phyloP scores from a whole-genome alignment of 1,284 basidiomycete genomes.

The Rhizoctonia solani region DNA sequence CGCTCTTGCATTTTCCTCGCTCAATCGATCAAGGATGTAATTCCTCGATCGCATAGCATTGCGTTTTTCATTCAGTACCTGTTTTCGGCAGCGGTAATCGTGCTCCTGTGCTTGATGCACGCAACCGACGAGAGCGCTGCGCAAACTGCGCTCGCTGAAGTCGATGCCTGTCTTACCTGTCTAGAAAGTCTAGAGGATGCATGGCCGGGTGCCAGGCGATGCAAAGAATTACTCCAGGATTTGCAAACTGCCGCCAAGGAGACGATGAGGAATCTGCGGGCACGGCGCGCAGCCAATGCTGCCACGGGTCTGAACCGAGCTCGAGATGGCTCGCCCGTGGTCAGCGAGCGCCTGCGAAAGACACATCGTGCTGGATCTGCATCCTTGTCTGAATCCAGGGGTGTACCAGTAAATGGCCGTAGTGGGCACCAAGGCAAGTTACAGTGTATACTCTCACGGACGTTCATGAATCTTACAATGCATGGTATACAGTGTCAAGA shows the following conservation, averaged over 20 bases:
- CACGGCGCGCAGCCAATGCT: background rate
- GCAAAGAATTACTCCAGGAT: conserved; percentile 56
- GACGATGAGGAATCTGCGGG: conserved; percentile 21
- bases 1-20: conserved; percentile 82
- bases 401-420: background rate
- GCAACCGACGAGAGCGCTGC: conserved; percentile 69
- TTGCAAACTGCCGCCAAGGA: conserved; percentile 46
- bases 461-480: background rate
- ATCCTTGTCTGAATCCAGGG: conserved; percentile 19
- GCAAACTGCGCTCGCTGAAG: conserved; percentile 78
- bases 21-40: conserved; percentile 80
- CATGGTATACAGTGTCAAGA: conserved; percentile 4
- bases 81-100: conserved; percentile 87
- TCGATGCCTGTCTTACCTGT: conserved; percentile 69
- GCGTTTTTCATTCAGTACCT: conserved; percentile 91
- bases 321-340: conserved; percentile 20
- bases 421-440: conserved; percentile 21
- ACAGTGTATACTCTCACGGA: background rate
- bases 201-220: conserved; percentile 87
- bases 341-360: background rate
- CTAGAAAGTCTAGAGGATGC: conserved; percentile 81
- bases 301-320: background rate
- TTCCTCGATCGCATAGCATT: conserved; percentile 85
- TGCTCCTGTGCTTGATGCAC: conserved; percentile 86
- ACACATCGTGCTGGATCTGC: conserved; percentile 25